Percentiles rank a stretch among this genome's conserved stretches.
phyloP scores from a whole-genome alignment of 305 asterid species.

The Fraxinus baroniana region DNA sequence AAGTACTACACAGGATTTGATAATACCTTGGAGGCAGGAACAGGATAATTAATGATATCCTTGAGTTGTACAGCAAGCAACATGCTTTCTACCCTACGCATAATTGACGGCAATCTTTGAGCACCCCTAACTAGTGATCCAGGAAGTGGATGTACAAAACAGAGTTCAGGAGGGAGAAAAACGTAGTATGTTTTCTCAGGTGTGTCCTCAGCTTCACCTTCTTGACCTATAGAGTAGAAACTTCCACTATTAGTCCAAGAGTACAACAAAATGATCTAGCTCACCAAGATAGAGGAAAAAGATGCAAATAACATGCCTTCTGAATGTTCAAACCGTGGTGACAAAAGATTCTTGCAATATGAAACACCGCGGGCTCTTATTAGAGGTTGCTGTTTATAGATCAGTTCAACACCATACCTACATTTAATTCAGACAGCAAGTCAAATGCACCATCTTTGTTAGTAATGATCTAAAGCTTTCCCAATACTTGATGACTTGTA shows the following conservation, averaged over 20 bases:
- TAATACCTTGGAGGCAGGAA: constrained; percentile 75
- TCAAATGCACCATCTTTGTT: constrained; percentile 41
- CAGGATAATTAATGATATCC: constrained; percentile 68
- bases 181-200: constrained; percentile 92
- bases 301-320: constrained; percentile 52
- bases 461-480: constrained; percentile 31
- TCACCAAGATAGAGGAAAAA: constrained; percentile 18
- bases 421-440: constrained; percentile 34
- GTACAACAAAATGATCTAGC: constrained; percentile 23
- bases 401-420: constrained; percentile 92
- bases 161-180: constrained; percentile 97
- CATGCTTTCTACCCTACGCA: constrained; percentile 97
- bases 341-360: constrained; percentile 94
- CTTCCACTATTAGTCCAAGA: constrained; percentile 25
- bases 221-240: constrained; percentile 49
- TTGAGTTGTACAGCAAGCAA: constrained; percentile 91
- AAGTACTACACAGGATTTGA: constrained; percentile 15
- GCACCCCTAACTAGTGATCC: constrained; percentile 95
- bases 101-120: constrained; percentile 94
- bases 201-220: constrained; percentile 67
- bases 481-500: constrained; percentile 25
- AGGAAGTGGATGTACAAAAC: constrained; percentile 93
- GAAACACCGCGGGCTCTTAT: constrained; percentile 98
- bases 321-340: constrained; percentile 93
- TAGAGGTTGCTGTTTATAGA: constrained; percentile 75